These are phyloP conservation scores for Globisporangium acanthophoron DNA, from an alignment of 352 stramenopile genomes.

Conservation along the genomic window DNA sequence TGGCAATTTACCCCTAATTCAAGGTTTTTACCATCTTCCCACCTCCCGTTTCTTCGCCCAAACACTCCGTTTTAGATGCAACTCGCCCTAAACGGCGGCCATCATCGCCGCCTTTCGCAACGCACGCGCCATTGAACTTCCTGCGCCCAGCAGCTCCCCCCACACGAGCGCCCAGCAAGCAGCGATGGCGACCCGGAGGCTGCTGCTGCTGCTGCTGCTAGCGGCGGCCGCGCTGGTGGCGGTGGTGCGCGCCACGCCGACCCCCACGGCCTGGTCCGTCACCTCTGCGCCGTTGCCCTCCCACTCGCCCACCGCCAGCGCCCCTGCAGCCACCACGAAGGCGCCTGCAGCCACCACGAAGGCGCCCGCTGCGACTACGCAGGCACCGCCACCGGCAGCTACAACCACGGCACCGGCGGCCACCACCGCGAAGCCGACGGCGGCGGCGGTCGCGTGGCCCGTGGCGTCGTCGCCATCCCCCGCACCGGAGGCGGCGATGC, in stretches of 20 bases:
- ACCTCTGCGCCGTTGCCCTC: neutral
- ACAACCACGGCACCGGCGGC: neutral
- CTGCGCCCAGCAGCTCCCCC: neutral
- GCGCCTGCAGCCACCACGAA: conserved; percentile 5
- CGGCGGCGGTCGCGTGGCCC: neutral
- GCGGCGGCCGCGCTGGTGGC: no score
- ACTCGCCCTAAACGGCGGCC: no score
- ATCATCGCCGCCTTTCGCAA: neutral
- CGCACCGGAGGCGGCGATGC: neutral
- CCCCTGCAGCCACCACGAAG: conserved; percentile 6
- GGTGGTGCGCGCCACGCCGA: neutral
- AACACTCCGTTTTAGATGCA: no score
- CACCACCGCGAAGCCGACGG: neutral
- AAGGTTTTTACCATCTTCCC: neutral
- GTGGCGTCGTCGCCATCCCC: neutral
- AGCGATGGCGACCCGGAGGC: neutral
- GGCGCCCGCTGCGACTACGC: conserved; percentile 35
- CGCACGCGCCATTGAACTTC: neutral
- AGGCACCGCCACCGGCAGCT: conserved; percentile 27
- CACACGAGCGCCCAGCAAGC: no score
- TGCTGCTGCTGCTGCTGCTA: neutral
- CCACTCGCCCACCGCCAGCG: conserved; percentile 2
- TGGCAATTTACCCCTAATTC: neutral
- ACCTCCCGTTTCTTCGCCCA: no score
- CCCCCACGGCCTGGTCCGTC: neutral